Evolutionary conservation across 768 basidiomycete species (phyloP).

Genomic region (Melanogaster broomeanus): DNA sequence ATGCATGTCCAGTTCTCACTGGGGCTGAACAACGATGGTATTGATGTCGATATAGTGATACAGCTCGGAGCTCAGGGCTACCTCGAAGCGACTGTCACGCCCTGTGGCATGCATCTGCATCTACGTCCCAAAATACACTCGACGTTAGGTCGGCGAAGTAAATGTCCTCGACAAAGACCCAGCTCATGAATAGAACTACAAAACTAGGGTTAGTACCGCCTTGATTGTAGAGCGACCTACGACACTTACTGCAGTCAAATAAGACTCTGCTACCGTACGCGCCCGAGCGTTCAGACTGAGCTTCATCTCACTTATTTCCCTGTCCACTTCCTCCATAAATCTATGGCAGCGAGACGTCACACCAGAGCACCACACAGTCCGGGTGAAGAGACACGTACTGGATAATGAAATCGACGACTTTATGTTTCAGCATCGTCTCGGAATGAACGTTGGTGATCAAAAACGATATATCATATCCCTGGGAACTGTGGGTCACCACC

Average conservation of each 20-base stretch:
- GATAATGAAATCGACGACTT: conserved; percentile 99
- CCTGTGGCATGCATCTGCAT: conserved; percentile 17
- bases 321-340: conserved; percentile 99
- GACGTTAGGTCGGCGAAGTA: conserved; percentile 14
- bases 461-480: conserved; percentile 99
- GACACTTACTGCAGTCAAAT: conserved; percentile 78
- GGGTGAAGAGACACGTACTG: conserved; percentile 58
- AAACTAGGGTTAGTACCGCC: background rate
- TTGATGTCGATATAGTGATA: conserved; percentile 14
- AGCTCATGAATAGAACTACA: conserved; percentile 28
- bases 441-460: conserved; percentile 96
- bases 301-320: conserved; percentile 99
- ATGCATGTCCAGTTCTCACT: too few relatives aligned
- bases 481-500: conserved; percentile 4
- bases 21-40: background rate
- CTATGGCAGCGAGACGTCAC: conserved; percentile 37
- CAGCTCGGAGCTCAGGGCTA: conserved; percentile 10
- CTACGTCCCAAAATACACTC: conserved; percentile 15
- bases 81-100: conserved; percentile 6
- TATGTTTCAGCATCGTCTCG: conserved; percentile 99
- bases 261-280: conserved; percentile 96
- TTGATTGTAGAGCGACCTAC: background rate
- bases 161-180: background rate
- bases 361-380: background rate
- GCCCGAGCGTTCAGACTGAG: conserved; percentile 94